Evolutionary conservation across 768 basidiomycete genomes (phyloP).

Genomic region (Serpula lacrymans): DNA sequence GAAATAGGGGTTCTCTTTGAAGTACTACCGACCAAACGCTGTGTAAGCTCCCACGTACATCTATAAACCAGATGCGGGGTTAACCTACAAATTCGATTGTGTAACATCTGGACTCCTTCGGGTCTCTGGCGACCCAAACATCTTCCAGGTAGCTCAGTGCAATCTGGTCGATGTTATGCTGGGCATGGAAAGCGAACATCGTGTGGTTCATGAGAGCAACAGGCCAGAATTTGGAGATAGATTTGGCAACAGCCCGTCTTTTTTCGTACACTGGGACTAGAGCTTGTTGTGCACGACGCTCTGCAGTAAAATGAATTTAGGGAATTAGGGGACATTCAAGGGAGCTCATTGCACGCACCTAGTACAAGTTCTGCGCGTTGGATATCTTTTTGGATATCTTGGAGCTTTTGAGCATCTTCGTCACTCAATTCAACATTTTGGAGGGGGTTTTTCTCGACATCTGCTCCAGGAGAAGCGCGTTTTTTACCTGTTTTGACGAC

Average conservation of each 20-base stretch:
- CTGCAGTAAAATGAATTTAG: slow-evolving; percentile 33
- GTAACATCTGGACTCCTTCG: slow-evolving; percentile 74
- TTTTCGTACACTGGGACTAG: slow-evolving; percentile 64
- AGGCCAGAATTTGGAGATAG: slow-evolving; percentile 82
- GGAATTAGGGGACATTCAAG: slow-evolving; percentile 3
- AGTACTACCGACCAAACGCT: slow-evolving; percentile 45
- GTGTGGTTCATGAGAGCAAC: slow-evolving; percentile 75
- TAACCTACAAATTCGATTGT: slow-evolving; percentile 83
- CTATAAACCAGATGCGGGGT: slow-evolving; percentile 7
- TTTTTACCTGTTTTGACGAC: slow-evolving; percentile 49
- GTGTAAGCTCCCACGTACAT: slow-evolving; percentile 4
- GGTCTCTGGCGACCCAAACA: slow-evolving; percentile 76
- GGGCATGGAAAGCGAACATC: slow-evolving; percentile 59
- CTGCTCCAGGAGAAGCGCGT: slow-evolving; percentile 77
- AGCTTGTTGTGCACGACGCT: slow-evolving; percentile 58
- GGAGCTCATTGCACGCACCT: slow-evolving; percentile 55
- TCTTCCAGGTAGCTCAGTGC: slow-evolving; percentile 85
- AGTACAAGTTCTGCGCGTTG: slow-evolving; percentile 68
- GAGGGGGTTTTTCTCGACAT: slow-evolving; percentile 68
- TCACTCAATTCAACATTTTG: slow-evolving; percentile 65
- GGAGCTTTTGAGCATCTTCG: slow-evolving; percentile 68
- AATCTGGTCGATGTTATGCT: slow-evolving; percentile 73
- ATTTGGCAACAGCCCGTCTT: slow-evolving; percentile 62
- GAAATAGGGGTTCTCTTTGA: slow-evolving; percentile 87
- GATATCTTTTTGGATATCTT: slow-evolving; percentile 62